phyloP scores from a whole-genome alignment of 2,329 filamentous ascomycete species.

The Tolypocladium amazonense region DNA sequence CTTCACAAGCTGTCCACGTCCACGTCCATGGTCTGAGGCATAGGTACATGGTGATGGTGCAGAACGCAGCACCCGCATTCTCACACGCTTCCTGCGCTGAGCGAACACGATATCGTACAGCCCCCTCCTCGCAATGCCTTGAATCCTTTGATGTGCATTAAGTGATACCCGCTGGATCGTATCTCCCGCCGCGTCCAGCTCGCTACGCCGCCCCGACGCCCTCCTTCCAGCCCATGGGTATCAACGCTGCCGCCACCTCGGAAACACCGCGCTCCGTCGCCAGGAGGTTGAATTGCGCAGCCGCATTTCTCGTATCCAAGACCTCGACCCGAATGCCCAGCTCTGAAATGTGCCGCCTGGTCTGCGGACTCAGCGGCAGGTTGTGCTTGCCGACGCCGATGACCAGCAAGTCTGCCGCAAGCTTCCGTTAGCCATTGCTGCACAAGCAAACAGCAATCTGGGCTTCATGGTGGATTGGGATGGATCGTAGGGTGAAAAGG shows the following conservation, averaged over 20 bases:
- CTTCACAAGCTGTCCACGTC: no score
- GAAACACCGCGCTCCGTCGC: conserved; percentile 86
- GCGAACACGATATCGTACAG: neutral
- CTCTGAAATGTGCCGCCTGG: conserved; percentile 59
- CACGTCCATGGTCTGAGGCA: neutral
- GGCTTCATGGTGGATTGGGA: no score
- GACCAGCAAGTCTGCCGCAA: conserved; percentile 63
- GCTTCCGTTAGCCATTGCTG: neutral
- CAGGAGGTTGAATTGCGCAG: conserved; percentile 86
- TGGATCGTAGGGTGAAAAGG: neutral
- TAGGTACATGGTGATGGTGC: no score
- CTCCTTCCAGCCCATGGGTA: conserved; percentile 77
- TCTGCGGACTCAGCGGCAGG: conserved; percentile 64
- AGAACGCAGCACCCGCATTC: no score
- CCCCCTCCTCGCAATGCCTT: neutral
- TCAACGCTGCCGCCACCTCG: conserved; percentile 76
- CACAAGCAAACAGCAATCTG: neutral
- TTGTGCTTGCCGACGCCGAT: conserved; percentile 75
- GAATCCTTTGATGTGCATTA: neutral
- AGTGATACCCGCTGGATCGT: neutral
- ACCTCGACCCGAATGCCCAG: conserved; percentile 82
- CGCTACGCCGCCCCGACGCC: conserved; percentile 29
- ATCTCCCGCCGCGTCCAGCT: neutral
- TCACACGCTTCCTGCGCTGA: neutral
- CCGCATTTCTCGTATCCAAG: conserved; percentile 86